Conservation (phyloP, 164 flowering plant genomes). For the Umbilicus rupestris region DNA sequence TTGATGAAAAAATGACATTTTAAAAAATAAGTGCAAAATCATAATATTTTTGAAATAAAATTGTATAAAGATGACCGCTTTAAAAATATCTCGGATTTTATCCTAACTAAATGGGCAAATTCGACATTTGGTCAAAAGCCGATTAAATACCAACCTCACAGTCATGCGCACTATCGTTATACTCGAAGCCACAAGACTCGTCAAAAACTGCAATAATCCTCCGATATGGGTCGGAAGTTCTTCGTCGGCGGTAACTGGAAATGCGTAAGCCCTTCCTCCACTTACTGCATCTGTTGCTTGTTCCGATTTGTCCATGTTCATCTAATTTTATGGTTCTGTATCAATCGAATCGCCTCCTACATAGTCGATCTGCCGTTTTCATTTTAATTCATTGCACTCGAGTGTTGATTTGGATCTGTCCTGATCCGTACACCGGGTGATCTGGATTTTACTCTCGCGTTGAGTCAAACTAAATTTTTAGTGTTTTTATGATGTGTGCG, state of each 20-base stretch:
- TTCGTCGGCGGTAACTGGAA: constrained; percentile 97
- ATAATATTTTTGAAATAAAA: too few relatives aligned
- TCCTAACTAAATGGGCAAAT: too few relatives aligned
- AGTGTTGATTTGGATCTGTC: not conserved
- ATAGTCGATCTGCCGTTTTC: not conserved
- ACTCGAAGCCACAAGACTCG: not conserved
- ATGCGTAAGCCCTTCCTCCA: constrained; percentile 42
- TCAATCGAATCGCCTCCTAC: too few relatives aligned
- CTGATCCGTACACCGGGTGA: not conserved
- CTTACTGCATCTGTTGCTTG: not conserved
- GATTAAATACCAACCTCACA: too few relatives aligned
- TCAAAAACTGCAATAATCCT: not conserved
- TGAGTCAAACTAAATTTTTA: too few relatives aligned
- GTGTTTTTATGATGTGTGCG: too few relatives aligned
- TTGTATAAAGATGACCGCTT: too few relatives aligned
- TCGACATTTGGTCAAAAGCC: too few relatives aligned
- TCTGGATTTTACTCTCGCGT: not conserved
- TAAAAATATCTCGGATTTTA: too few relatives aligned
- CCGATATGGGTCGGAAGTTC: constrained; percentile 62
- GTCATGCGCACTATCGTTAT: not conserved
- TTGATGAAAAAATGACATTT: too few relatives aligned
- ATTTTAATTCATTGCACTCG: not conserved
- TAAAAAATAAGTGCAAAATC: too few relatives aligned
- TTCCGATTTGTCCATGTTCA: not conserved
- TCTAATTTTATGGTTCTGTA: too few relatives aligned